These are phyloP conservation scores for Backusella parvicylindrica DNA, from an alignment of 192 early-diverging fungal genomes.

Conservation along the genomic window DNA sequence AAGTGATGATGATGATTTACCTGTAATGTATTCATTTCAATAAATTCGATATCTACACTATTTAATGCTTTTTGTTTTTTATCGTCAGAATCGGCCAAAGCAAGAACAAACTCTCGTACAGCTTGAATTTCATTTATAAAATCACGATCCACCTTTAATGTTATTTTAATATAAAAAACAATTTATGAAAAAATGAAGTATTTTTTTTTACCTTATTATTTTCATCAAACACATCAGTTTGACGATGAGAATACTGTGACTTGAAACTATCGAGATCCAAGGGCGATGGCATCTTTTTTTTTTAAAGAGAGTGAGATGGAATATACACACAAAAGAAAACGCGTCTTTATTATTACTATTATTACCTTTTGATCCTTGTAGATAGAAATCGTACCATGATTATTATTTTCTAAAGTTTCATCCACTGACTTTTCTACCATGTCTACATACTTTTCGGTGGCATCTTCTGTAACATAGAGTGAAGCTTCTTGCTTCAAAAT, in stretches of 20 bases:
- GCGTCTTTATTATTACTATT: neutral
- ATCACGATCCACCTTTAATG: slow-evolving; percentile 7
- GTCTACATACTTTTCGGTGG: neutral
- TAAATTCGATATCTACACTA: slow-evolving; percentile 5
- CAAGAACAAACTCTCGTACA: neutral
- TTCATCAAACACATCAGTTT: slow-evolving; percentile 15
- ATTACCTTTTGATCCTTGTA: neutral
- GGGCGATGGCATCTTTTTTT: neutral
- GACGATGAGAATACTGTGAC: neutral
- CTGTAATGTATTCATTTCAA: slow-evolving; percentile 21
- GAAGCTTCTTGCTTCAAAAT: neutral
- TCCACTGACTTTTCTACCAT: neutral
- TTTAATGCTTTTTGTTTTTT: neutral
- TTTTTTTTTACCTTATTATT: slow-evolving; percentile 8
- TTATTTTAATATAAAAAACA: neutral
- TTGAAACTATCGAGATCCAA: neutral
- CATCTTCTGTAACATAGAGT: neutral
- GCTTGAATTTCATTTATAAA: neutral
- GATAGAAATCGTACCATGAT: neutral
- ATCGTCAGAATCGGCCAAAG: neutral
- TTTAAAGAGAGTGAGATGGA: neutral
- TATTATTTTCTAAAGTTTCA: neutral
- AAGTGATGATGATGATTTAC: neutral
- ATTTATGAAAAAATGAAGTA: neutral
- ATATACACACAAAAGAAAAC: neutral